Evolutionary conservation across 306 rosid genomes (phyloP).

Genomic region (Carpinus viminea): DNA sequence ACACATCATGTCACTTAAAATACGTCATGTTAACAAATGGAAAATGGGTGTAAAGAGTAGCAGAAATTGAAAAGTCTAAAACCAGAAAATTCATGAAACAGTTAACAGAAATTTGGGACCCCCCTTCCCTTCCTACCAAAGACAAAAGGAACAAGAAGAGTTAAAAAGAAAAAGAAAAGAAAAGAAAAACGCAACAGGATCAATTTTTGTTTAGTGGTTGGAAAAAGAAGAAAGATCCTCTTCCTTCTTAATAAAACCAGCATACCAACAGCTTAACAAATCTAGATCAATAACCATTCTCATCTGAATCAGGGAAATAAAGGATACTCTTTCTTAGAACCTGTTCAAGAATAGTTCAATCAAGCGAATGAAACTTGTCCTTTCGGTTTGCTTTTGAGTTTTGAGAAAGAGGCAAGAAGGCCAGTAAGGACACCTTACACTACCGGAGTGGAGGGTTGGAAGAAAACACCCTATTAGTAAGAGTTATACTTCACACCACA

Average conservation of each 20-base stretch:
- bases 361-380: not conserved
- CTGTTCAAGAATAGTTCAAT: not conserved
- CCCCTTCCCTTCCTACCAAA: not conserved
- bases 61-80: not conserved
- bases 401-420: not conserved
- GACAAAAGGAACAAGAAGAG: not conserved
- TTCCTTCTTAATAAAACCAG: not conserved
- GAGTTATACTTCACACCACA: too few species aligned
- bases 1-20: too few species aligned
- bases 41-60: too few species aligned
- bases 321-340: not conserved
- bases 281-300: not conserved
- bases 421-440: too few species aligned
- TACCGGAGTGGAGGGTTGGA: not conserved
- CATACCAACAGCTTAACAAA: not conserved
- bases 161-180: too few species aligned
- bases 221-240: not conserved
- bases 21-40: too few species aligned
- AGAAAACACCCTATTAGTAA: not conserved
- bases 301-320: not conserved
- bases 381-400: not conserved
- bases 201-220: not conserved
- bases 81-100: not conserved
- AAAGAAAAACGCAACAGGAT: not conserved
- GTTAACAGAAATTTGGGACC: not conserved